Conservation (phyloP, 148 eudicot genomes). For the Amaranthus palmeri region DNA sequence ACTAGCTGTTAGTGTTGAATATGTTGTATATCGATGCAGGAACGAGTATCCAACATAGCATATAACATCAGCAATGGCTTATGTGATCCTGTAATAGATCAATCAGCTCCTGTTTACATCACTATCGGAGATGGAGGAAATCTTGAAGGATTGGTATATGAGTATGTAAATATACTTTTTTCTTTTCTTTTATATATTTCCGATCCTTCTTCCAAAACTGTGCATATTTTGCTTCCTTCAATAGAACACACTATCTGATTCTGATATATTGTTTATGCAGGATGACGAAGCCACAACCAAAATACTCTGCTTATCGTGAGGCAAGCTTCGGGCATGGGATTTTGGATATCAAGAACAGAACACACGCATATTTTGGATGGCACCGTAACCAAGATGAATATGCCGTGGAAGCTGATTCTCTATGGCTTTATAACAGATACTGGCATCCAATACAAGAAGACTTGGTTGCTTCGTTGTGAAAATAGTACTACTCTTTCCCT, state of each 20-base stretch:
- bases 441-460: constrained; percentile 41
- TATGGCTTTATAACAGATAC: constrained; percentile 62
- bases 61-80: constrained; percentile 60
- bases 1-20: not conserved
- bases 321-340: constrained; percentile 91
- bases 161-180: constrained; percentile 37
- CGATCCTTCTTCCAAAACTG: not conserved
- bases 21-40: constrained; percentile 35
- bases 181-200: not conserved
- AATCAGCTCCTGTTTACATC: constrained; percentile 76
- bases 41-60: constrained; percentile 67
- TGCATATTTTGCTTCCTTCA: not conserved
- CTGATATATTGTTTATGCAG: constrained; percentile 31
- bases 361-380: constrained; percentile 73
- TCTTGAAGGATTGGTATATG: constrained; percentile 61
- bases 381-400: constrained; percentile 82
- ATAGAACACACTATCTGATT: not conserved
- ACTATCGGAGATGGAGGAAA: constrained; percentile 93
- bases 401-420: constrained; percentile 66
- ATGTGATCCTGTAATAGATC: constrained; percentile 52
- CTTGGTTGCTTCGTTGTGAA: constrained; percentile 30
- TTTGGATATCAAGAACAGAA: constrained; percentile 71
- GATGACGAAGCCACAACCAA: constrained; percentile 83
- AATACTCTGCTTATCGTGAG: constrained; percentile 72
- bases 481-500: not conserved